Evolutionary conservation across 495 filamentous ascomycete genomes (phyloP), one percentile per base, ranked within the genome.

Genomic region (Bombardia bombarda): DNA sequence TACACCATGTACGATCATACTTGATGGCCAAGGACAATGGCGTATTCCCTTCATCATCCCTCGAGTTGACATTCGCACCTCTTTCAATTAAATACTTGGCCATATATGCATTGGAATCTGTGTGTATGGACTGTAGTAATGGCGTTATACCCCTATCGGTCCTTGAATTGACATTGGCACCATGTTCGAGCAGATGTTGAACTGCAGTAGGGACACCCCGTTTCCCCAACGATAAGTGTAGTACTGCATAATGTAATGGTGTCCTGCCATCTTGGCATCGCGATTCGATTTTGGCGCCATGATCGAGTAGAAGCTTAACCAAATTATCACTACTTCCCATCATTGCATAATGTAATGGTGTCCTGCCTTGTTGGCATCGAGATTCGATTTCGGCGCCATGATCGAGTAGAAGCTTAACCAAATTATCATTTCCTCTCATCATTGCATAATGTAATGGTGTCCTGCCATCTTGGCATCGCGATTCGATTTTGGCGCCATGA

Each of bases 301-400:
- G 13, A 17, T 40, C n/a, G 22, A 40, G 23, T 4, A 40, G 23
- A 12, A 30, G 14, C n/a, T 38, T 31, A 1, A 32, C 33, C n/a
- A 20, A 5, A 33, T 5, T 13, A 7, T 33, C 6, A 33, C 14
- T 5, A 5, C 31, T 34, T 20, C 19, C 18, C 13, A 4, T 12
- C 3, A 45, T 24, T 28, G 31, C 42, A 17, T 32, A 32, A 19
- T 45, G 38, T n/a, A 8, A 31, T 13, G 38, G 42, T 9, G 21
- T 31, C 4, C 34, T 38, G n/a, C 17, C 32, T 38, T n/a, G 24
- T 32, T 24, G 23, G 24, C 24, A 5, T 22, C 16, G 10, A 26
- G 3, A n/a, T 30, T 40, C 7, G 17, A 40, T 4, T 13, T 17
- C 14, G 23, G 14, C 9, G 13, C 23, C 21, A 25, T 39, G 14